A percentile compares a stretch with the other conserved stretches of the same genome.
Evolutionary conservation across 1,284 basidiomycete species (phyloP).

Genomic region (Cryptococcus sp.): DNA sequence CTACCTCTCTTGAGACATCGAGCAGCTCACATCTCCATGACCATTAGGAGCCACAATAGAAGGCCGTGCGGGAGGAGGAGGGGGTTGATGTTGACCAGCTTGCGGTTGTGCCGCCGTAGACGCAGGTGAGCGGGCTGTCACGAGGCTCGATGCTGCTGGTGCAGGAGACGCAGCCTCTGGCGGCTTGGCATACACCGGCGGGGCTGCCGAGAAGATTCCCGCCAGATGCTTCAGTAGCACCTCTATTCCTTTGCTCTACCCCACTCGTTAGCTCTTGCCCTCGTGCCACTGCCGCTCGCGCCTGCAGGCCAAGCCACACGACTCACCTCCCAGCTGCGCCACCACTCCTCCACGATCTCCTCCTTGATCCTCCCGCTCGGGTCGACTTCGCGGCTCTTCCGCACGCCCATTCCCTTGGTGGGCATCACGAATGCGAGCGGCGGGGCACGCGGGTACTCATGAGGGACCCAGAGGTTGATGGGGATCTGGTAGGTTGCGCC

Average conservation of each 20-base stretch:
- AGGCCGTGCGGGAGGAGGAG: constrained; percentile 34
- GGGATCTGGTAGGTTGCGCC: constrained; percentile 87
- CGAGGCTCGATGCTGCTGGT: constrained; percentile 1
- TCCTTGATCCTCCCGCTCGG: constrained; percentile 64
- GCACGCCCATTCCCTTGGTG: constrained; percentile 87
- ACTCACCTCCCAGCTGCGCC: constrained; percentile 73
- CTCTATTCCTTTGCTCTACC: constrained; percentile 32
- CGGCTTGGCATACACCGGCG: constrained; percentile 89
- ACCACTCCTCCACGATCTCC: constrained; percentile 63
- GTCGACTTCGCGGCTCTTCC: constrained; percentile 71
- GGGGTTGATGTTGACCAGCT: constrained; percentile 16
- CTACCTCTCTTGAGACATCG: background rate
- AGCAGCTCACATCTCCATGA: constrained; percentile 7
- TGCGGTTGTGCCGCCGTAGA: background rate
- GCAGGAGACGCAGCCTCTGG: constrained; percentile 16
- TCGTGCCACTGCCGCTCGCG: too few species aligned
- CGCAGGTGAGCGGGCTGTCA: background rate
- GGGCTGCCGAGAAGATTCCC: constrained; percentile 73
- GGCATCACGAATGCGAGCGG: constrained; percentile 94
- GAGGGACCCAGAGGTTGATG: constrained; percentile 79
- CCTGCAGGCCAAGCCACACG: constrained; percentile 39
- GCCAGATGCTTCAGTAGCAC: constrained; percentile 39
- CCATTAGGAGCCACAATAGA: constrained; percentile 7
- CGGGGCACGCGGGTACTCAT: constrained; percentile 72
- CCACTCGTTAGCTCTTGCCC: background rate